Percentiles rank a stretch among this genome's conserved stretches.
Conservation (phyloP, 1,284 basidiomycete genomes). For the Cryptococcus hybrid region DNA sequence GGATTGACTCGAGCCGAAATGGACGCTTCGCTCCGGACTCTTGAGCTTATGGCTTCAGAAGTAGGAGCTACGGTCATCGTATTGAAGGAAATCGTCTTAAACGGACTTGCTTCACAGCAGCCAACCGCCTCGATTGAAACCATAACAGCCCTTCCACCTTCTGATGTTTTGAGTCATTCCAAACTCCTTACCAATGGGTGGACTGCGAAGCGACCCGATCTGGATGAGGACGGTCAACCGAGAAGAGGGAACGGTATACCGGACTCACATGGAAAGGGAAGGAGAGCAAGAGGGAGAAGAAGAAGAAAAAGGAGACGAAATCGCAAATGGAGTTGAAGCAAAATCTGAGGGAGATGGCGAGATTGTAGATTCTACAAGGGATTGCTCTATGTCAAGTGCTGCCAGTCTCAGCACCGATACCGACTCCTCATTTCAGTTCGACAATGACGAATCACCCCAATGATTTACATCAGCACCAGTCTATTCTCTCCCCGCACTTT, state of each 20-base stretch:
- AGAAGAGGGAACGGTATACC: slow-evolving; percentile 17
- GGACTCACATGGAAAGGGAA: not conserved
- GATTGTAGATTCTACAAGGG: too few relatives aligned
- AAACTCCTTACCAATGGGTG: slow-evolving; percentile 2
- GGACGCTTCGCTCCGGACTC: slow-evolving; percentile 72
- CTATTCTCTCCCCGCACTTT: not conserved
- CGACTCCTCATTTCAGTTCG: slow-evolving; percentile 23
- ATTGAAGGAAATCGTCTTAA: slow-evolving; percentile 69
- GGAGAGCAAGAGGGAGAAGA: not conserved
- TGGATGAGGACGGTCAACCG: slow-evolving; percentile 29
- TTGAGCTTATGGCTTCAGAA: slow-evolving; percentile 88
- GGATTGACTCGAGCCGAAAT: slow-evolving; percentile 73
- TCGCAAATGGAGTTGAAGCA: not conserved
- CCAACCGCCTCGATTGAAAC: not conserved
- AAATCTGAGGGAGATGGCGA: too few relatives aligned
- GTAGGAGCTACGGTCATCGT: slow-evolving; percentile 85
- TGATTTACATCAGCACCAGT: not conserved
- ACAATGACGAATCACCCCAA: slow-evolving; percentile 2
- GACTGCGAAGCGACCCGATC: slow-evolving; percentile 25
- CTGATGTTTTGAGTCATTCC: not conserved
- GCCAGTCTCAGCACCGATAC: not conserved
- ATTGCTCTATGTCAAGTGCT: not conserved
- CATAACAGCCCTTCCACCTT: not conserved
- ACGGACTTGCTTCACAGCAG: not conserved
- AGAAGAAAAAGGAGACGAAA: not conserved